phyloP scores from a whole-genome alignment of 139 green algal species.

The Astrephomene gubernaculifera region DNA sequence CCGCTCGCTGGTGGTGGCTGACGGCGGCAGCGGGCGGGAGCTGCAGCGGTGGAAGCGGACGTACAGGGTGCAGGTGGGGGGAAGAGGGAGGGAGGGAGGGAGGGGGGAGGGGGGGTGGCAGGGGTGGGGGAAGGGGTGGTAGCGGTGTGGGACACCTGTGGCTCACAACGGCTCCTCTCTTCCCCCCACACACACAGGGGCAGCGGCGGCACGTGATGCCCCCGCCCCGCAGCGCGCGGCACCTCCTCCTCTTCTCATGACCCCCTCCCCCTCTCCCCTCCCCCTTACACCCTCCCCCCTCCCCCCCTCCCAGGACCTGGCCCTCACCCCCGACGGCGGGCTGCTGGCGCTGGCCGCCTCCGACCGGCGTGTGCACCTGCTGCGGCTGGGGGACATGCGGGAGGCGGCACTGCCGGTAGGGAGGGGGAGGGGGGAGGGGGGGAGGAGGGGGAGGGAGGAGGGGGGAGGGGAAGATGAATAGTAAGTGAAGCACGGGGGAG shows the following conservation, averaged over 20 bases:
- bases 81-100: not conserved
- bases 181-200: no score
- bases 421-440: not conserved
- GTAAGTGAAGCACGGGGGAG: no score
- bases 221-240: no score
- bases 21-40: slow-evolving; percentile 60
- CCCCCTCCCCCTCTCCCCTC: not conserved
- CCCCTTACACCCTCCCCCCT: not conserved
- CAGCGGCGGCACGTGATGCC: no score
- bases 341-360: slow-evolving; percentile 72
- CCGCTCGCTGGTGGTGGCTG: slow-evolving; percentile 71
- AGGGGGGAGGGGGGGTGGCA: not conserved
- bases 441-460: not conserved
- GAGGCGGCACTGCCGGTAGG: slow-evolving; percentile 50
- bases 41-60: slow-evolving; percentile 69
- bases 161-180: not conserved
- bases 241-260: not conserved
- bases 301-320: slow-evolving; percentile 75
- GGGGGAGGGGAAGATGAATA: not conserved
- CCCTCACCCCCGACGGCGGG: slow-evolving; percentile 71
- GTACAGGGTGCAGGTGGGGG: slow-evolving; percentile 64
- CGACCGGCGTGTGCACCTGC: slow-evolving; percentile 74
- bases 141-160: not conserved
- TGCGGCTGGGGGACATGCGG: slow-evolving; percentile 65
- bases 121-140: not conserved